Evolutionary conservation across 1,284 basidiomycete genomes (phyloP).

Genomic region (Tilletia setariae): DNA sequence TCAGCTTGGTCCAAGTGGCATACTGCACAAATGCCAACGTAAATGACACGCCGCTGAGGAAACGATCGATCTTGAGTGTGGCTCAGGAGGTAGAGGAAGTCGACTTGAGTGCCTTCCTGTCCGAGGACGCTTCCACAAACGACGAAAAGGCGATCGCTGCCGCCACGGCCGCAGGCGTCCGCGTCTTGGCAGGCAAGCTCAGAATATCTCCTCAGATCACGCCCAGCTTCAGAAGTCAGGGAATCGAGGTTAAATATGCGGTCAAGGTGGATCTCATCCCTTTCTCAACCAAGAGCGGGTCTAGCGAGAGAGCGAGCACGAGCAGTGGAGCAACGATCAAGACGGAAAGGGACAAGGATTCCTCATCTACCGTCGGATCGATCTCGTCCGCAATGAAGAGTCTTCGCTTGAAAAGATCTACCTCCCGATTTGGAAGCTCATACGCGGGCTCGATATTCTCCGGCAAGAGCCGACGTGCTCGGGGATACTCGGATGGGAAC

Average conservation of each 20-base stretch:
- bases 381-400: slow-evolving; percentile 13
- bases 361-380: slow-evolving; percentile 21
- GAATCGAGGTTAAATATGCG: slow-evolving; percentile 48
- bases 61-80: slow-evolving; percentile 36
- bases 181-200: slow-evolving; percentile 38
- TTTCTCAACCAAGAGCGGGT: slow-evolving; percentile 16
- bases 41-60: slow-evolving; percentile 41
- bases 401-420: neutral
- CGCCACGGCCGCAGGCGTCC: slow-evolving; percentile 31
- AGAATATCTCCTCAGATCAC: slow-evolving; percentile 35
- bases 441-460: slow-evolving; percentile 14
- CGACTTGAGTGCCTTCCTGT: slow-evolving; percentile 29
- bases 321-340: slow-evolving; percentile 20
- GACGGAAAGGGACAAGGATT: slow-evolving; percentile 28
- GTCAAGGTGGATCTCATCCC: slow-evolving; percentile 47
- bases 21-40: slow-evolving; percentile 39
- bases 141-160: slow-evolving; percentile 22
- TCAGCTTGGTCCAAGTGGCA: slow-evolving; percentile 43
- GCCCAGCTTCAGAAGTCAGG: slow-evolving; percentile 44
- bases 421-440: neutral
- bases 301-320: slow-evolving; percentile 12
- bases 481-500: slow-evolving; percentile 5
- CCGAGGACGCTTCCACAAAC: slow-evolving; percentile 9
- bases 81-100: slow-evolving; percentile 45
- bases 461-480: slow-evolving; percentile 5